These are phyloP conservation scores for Kwoniella europaea DNA, from an alignment of 768 basidiomycete species.

Conservation along the genomic window DNA sequence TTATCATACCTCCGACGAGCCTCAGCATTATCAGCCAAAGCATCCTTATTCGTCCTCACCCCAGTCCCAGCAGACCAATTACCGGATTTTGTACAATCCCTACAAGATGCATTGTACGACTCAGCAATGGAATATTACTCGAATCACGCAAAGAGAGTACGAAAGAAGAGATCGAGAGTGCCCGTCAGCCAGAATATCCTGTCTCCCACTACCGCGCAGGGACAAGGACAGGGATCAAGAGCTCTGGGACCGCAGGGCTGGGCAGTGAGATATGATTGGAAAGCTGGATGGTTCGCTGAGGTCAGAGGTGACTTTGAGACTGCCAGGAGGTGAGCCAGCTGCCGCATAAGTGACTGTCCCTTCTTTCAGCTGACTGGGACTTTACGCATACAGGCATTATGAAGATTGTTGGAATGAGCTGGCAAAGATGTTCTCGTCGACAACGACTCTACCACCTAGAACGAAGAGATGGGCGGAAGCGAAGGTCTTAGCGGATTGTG, in stretches of 20 bases:
- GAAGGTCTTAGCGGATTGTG: conserved; percentile 91
- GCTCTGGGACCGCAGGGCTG: conserved; percentile 84
- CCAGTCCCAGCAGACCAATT: conserved; percentile 87
- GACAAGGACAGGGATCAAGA: conserved; percentile 56
- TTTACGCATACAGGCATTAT: conserved; percentile 71
- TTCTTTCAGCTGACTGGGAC: neutral
- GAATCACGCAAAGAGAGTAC: conserved; percentile 85
- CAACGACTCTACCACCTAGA: conserved; percentile 80
- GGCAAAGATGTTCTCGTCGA: conserved; percentile 85
- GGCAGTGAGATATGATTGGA: conserved; percentile 97
- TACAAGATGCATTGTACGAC: conserved; percentile 87
- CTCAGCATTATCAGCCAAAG: conserved; percentile 85
- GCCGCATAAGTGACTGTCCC: neutral
- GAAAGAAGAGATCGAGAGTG: conserved; percentile 80
- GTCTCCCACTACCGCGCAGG: neutral
- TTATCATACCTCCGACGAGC: conserved; percentile 85
- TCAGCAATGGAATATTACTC: conserved; percentile 92
- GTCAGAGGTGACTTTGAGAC: conserved; percentile 91
- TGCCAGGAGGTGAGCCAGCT: conserved; percentile 75
- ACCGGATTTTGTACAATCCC: conserved; percentile 74
- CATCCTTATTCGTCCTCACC: conserved; percentile 90
- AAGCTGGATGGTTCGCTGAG: conserved; percentile 95
- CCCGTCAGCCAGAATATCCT: conserved; percentile 62
- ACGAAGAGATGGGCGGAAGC: conserved; percentile 99
- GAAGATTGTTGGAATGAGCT: conserved; percentile 88